Percentiles rank a stretch among this genome's conserved stretches.
These are phyloP conservation scores for Penicillium sp. DNA, from an alignment of 2,329 filamentous ascomycete species.

Conservation along the genomic window DNA sequence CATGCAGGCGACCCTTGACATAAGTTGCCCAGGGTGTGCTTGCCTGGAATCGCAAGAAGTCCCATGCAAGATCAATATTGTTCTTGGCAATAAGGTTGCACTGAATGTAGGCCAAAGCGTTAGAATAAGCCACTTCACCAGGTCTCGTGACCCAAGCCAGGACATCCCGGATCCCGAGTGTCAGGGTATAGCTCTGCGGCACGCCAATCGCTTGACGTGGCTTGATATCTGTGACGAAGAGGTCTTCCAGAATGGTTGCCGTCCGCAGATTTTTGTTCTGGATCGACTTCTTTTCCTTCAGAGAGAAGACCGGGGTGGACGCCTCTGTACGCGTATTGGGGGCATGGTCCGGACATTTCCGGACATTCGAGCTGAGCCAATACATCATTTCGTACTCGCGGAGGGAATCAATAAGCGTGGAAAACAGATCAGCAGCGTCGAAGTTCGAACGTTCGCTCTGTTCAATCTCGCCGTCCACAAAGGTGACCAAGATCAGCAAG, in stretches of 20 bases:
- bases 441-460: conserved; percentile 72
- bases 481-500: conserved; percentile 78
- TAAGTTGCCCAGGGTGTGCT: conserved; percentile 68
- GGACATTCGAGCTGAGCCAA: conserved; percentile 59
- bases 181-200: conserved; percentile 49
- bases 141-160: conserved; percentile 54
- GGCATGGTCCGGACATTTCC: conserved; percentile 37
- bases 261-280: conserved; percentile 31
- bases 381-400: conserved; percentile 71
- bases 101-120: conserved; percentile 68
- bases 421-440: conserved; percentile 61
- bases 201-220: conserved; percentile 45
- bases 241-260: conserved; percentile 48
- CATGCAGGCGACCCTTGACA: conserved; percentile 76
- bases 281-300: conserved; percentile 27
- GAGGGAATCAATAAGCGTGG: conserved; percentile 69
- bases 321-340: conserved; percentile 29
- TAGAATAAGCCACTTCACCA: conserved; percentile 59
- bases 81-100: conserved; percentile 69
- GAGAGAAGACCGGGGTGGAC: conserved; percentile 29
- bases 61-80: conserved; percentile 65
- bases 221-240: conserved; percentile 50
- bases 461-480: conserved; percentile 83
- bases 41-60: conserved; percentile 68
- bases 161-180: conserved; percentile 49